Evolutionary conservation across 225 moss, liverwort and hornwort genomes (phyloP), one percentile per base, ranked within the genome.

Genomic region (Pseudisothecium myosuroides): DNA sequence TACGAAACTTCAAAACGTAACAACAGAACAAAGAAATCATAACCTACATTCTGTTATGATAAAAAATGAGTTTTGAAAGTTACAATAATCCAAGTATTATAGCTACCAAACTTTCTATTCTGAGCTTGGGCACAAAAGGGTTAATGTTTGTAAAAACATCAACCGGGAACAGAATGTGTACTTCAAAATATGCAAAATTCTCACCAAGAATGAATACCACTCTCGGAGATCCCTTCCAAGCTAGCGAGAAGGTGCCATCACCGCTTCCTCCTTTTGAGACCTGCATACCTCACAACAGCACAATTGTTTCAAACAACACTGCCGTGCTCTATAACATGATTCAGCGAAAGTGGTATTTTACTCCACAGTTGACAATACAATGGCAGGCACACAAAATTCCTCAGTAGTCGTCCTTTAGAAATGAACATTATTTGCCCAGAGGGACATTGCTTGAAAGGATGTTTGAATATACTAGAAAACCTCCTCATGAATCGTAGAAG

Each of bases 171-270:
- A 82, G 58, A 55, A 65, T 71, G 59, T 75, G 36, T 52, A 39
- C 65, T 82, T 88, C 79, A 39, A 41, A 87, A 66, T 41, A 41
- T 55, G 54, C 76, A 91, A 75, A 85, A 75, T 37, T 75, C 92
- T 94, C 92, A 94, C 98, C 98, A 87, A 98, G 94, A 90, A 98
- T 96, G 85, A 96, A 98, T 47, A 98, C 89, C 76, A 98, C 96
- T 79, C 89, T 95, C 58, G 83, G 90, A 87, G 92, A 88, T 76
- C 88, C 93, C 84, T 93, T 93, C 39, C 88, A 71, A 72, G 91
- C 43, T 54, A 88, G 79, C 41, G 92, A 85, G 77, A 88, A 79
- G 50, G 91, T 88, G 15, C 71, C 86, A 82, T 80, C 88, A 90
- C 85, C 88, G 45, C 87, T 91, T 80, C 89, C 88, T 47, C 77